A percentile compares a stretch with the other conserved stretches of the same genome.
phyloP scores from a whole-genome alignment of 495 filamentous ascomycete genomes.

The Penicillium lividum region DNA sequence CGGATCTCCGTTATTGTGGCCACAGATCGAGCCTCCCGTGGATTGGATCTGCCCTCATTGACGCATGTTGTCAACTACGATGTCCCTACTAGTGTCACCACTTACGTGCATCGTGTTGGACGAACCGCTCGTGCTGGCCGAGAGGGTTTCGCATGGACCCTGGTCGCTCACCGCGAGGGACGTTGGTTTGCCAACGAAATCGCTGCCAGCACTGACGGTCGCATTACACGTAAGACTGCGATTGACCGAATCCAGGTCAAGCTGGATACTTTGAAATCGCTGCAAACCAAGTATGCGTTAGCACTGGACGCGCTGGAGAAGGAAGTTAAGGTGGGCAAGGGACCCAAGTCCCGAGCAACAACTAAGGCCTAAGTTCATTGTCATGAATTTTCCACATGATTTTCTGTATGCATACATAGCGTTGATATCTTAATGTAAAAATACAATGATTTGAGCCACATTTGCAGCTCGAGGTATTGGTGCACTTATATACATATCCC shows the following conservation, averaged over 20 bases:
- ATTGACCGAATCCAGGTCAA: conserved; percentile 50
- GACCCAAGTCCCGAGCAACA: background rate
- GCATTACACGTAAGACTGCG: conserved; percentile 41
- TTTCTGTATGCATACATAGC: conserved; percentile 19
- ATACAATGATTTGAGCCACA: conserved; percentile 5
- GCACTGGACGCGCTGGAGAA: conserved; percentile 55
- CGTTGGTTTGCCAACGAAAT: conserved; percentile 87
- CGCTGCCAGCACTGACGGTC: conserved; percentile 45
- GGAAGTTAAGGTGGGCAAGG: conserved; percentile 34
- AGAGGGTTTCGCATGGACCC: conserved; percentile 76
- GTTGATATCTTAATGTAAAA: conserved; percentile 10
- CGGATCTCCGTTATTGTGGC: conserved; percentile 77
- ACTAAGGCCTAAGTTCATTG: background rate
- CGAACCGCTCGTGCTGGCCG: conserved; percentile 85
- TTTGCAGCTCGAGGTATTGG: no score
- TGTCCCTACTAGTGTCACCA: conserved; percentile 73
- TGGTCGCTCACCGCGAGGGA: conserved; percentile 75
- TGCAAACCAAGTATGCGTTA: conserved; percentile 57
- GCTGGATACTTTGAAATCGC: conserved; percentile 42
- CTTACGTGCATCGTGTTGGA: conserved; percentile 91
- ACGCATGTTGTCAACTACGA: conserved; percentile 94
- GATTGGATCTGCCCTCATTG: conserved; percentile 80
- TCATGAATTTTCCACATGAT: background rate
- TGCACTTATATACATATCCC: no score
- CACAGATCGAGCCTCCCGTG: conserved; percentile 88